Evolutionary conservation across 306 rosid genomes (phyloP).

Genomic region (Ziziphus jujuba): DNA sequence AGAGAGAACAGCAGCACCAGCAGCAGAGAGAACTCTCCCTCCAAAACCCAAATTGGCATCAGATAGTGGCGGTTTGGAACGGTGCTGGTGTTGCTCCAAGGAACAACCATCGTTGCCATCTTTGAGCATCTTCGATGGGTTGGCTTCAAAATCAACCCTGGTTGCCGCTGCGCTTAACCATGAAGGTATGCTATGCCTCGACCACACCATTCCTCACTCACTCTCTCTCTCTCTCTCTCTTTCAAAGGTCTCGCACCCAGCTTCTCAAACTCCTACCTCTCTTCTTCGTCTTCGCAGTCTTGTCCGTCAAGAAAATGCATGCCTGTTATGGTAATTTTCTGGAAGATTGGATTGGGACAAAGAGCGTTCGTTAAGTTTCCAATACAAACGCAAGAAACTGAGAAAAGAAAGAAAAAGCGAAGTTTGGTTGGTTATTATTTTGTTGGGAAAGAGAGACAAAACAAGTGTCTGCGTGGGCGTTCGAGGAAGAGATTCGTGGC

Average conservation of each 20-base stretch:
- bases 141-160: constrained; percentile 43
- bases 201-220: constrained; percentile 36
- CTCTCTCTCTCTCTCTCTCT: neutral
- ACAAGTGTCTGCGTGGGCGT: neutral
- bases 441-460: neutral
- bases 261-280: neutral
- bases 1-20: constrained; percentile 81
- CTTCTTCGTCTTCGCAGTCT: neutral
- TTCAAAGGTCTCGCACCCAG: no score
- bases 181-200: constrained; percentile 40
- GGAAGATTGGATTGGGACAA: neutral
- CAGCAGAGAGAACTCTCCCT: constrained; percentile 71
- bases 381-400: no score
- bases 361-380: no score
- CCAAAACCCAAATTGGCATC: constrained; percentile 51
- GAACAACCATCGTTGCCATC: constrained; percentile 10
- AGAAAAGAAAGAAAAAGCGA: no score
- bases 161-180: constrained; percentile 43
- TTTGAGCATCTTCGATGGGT: constrained; percentile 27
- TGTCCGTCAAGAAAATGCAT: neutral
- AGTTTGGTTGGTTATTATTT: no score
- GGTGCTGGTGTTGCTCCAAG: constrained; percentile 1
- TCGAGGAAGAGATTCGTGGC: constrained; percentile 47
- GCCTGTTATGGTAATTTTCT: neutral
- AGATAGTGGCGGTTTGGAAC: constrained; percentile 18